Conservation (phyloP, 129 eudicot species). For the Artemisia tridentata region DNA sequence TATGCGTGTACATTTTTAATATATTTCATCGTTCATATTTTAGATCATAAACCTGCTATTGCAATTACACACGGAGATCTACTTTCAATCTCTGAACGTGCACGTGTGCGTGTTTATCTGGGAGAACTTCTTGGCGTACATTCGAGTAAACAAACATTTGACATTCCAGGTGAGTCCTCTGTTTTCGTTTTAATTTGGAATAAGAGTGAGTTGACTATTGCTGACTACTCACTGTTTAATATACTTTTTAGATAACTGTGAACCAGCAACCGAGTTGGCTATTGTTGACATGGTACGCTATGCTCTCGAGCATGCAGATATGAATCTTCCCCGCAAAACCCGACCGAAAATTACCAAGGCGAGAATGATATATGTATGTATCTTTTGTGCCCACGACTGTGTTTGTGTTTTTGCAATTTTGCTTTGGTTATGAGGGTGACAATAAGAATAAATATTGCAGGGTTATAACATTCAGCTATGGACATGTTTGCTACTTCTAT, state of each 20-base stretch:
- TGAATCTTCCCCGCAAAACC: slow-evolving; percentile 56
- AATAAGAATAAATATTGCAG: slow-evolving; percentile 13
- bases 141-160: slow-evolving; percentile 71
- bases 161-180: slow-evolving; percentile 64
- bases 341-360: slow-evolving; percentile 30
- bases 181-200: background rate
- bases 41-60: slow-evolving; percentile 90
- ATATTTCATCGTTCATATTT: slow-evolving; percentile 4
- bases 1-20: background rate
- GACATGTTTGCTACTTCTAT: slow-evolving; percentile 1
- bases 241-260: slow-evolving; percentile 47
- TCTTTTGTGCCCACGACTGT: background rate
- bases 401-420: background rate
- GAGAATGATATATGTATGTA: slow-evolving; percentile 11
- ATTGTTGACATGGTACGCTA: slow-evolving; percentile 57
- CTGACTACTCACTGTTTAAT: background rate
- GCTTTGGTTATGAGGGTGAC: background rate
- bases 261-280: slow-evolving; percentile 44
- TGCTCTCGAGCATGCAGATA: slow-evolving; percentile 87
- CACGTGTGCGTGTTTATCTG: slow-evolving; percentile 54
- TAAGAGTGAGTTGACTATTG: background rate
- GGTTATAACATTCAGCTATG: slow-evolving; percentile 3
- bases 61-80: slow-evolving; percentile 92
- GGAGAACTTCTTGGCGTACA: slow-evolving; percentile 69
- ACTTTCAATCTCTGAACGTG: slow-evolving; percentile 60